Evolutionary conservation across 2,329 filamentous ascomycete genomes (phyloP).

Genomic region (Aspergillus sp.): DNA sequence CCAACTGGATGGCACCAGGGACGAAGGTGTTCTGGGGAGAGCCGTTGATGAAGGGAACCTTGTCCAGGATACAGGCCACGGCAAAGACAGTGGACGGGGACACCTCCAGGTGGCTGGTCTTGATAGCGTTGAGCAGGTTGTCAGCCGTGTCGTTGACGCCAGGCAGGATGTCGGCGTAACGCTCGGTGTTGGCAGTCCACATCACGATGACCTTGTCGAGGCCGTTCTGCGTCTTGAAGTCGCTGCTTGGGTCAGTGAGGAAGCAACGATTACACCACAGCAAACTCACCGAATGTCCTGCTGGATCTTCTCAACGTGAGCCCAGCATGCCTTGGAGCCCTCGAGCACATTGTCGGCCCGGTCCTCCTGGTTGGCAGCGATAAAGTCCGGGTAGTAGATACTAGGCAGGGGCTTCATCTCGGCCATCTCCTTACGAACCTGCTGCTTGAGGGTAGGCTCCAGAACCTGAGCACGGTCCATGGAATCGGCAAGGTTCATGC

Average conservation of each 20-base stretch:
- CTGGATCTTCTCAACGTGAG: conserved; percentile 89
- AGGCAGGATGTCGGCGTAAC: conserved; percentile 82
- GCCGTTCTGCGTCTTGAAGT: conserved; percentile 82
- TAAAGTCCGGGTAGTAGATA: conserved; percentile 99
- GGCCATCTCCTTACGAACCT: conserved; percentile 91
- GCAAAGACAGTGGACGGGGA: conserved; percentile 94
- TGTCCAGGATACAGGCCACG: conserved; percentile 88
- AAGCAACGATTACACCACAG: neutral
- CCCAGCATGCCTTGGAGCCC: conserved; percentile 79
- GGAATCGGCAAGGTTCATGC: conserved; percentile 81
- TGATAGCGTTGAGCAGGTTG: conserved; percentile 85
- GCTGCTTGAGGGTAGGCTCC: conserved; percentile 87
- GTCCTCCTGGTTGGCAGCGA: conserved; percentile 96
- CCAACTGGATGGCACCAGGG: conserved; percentile 84
- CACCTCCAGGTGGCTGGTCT: conserved; percentile 84
- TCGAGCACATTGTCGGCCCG: conserved; percentile 88
- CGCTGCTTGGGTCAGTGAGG: conserved; percentile 48
- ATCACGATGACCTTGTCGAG: conserved; percentile 96
- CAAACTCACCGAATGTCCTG: conserved; percentile 76
- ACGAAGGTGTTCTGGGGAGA: conserved; percentile 99
- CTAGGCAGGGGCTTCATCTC: conserved; percentile 85
- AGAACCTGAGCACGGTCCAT: conserved; percentile 97
- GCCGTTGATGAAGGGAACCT: conserved; percentile 94
- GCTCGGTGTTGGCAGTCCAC: conserved; percentile 99
- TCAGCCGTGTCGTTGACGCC: conserved; percentile 97